Conservation (phyloP, 176 grass and related monocot species). For the Phyllostachys edulis region DNA sequence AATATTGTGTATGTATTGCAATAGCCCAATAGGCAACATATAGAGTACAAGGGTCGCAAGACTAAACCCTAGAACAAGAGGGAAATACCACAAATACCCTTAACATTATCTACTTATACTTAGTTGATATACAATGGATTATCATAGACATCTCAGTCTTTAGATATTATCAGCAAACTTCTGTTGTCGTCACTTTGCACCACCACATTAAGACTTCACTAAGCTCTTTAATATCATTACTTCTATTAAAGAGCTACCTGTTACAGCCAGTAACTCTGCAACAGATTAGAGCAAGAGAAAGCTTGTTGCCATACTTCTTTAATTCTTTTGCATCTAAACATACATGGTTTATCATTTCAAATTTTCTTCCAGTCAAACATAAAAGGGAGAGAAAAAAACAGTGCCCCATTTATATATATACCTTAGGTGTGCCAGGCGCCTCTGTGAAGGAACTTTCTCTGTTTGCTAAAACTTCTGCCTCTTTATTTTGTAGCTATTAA, state of each 20-base stretch:
- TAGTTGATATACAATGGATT: not conserved
- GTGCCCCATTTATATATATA: conserved; percentile 30
- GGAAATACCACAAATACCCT: no score
- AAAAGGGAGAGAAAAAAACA: not conserved
- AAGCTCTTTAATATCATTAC: conserved; percentile 5
- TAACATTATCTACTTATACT: not conserved
- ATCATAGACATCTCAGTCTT: not conserved
- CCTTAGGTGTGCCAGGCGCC: conserved; percentile 86
- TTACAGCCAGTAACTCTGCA: not conserved
- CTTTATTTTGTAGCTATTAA: conserved; percentile 86
- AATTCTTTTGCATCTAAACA: not conserved
- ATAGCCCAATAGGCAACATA: no score
- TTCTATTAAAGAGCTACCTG: conserved; percentile 7
- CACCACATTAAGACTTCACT: not conserved
- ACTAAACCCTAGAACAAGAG: no score
- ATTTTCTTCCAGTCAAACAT: not conserved
- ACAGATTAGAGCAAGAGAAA: not conserved
- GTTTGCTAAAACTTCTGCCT: conserved; percentile 76
- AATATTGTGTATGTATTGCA: no score
- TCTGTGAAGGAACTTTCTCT: conserved; percentile 78
- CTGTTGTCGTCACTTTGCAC: not conserved
- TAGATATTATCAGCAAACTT: not conserved
- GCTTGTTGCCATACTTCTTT: not conserved
- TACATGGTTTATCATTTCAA: conserved; percentile 6
- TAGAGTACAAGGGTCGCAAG: no score